A percentile compares a stretch with the other conserved stretches of the same genome.
phyloP scores from a whole-genome alignment of 2,329 filamentous ascomycete species.

The Fusarium nelsonii region DNA sequence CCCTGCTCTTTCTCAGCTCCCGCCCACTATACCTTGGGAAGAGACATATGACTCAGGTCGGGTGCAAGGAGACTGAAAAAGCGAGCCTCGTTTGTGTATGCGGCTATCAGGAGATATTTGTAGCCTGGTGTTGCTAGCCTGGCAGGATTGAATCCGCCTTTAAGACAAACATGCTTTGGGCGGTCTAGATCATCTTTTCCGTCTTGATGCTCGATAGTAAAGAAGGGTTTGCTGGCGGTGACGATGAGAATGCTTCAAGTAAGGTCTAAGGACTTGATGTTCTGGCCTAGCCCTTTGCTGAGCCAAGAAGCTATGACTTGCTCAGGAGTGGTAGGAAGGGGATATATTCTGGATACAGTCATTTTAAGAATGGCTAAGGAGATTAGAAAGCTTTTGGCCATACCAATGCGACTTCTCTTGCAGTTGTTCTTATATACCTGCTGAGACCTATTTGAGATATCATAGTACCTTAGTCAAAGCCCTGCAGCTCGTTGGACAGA shows the following conservation, averaged over 20 bases:
- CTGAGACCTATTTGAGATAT: no score
- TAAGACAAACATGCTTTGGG: conserved; percentile 9
- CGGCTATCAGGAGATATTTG: background rate
- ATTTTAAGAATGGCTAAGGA: background rate
- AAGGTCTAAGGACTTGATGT: background rate
- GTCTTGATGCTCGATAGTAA: background rate
- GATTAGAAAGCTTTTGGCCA: no score
- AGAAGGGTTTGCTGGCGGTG: conserved; percentile 17
- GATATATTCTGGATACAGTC: background rate
- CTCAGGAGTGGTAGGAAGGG: background rate
- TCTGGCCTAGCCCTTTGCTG: background rate
- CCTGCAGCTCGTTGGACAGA: no score
- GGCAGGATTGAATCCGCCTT: conserved; percentile 17
- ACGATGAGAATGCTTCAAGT: background rate
- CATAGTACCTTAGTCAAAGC: no score
- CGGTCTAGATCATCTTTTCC: background rate
- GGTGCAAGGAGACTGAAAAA: conserved; percentile 12
- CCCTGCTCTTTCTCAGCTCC: conserved; percentile 4
- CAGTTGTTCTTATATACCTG: no score
- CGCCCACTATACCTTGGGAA: conserved; percentile 4
- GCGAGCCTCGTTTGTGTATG: conserved; percentile 8
- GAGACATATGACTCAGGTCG: background rate
- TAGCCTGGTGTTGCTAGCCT: conserved; percentile 1
- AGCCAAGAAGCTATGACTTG: conserved; percentile 8
- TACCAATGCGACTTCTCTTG: no score